Evolutionary conservation across 75 land plant genomes (phyloP).

Genomic region (Cryptomeria japonica): DNA sequence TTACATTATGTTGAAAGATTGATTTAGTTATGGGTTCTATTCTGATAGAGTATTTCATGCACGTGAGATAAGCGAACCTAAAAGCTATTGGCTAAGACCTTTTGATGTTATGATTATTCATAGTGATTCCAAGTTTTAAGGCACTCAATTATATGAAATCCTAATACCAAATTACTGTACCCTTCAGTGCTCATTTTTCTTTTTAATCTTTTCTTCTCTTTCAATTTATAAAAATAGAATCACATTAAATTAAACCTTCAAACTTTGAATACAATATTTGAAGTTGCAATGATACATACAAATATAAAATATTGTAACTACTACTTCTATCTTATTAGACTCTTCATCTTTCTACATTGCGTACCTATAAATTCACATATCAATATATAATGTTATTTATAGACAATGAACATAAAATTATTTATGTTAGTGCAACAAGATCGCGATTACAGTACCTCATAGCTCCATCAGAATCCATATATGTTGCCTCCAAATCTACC

Average conservation of each 20-base stretch:
- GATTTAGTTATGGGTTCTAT: too few species aligned
- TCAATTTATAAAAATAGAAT: conserved; percentile 64
- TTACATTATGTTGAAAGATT: too few species aligned
- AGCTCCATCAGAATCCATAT: conserved; percentile 70
- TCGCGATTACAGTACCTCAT: conserved; percentile 46
- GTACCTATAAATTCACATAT: background rate
- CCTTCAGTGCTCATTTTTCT: too few species aligned
- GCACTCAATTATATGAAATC: too few species aligned
- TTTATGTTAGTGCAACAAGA: background rate
- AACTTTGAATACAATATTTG: background rate
- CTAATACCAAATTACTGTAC: too few species aligned
- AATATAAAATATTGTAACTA: background rate
- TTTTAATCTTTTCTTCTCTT: conserved; percentile 86
- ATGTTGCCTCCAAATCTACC: conserved; percentile 78
- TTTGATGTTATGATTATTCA: too few species aligned
- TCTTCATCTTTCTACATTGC: background rate
- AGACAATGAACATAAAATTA: background rate
- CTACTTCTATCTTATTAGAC: background rate
- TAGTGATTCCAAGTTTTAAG: too few species aligned
- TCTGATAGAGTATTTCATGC: too few species aligned
- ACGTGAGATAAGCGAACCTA: too few species aligned
- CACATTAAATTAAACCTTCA: background rate
- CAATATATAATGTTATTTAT: background rate
- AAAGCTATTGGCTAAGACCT: too few species aligned
- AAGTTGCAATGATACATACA: background rate